Conservation (phyloP, 305 asterid species). For the Andrographis paniculata region DNA sequence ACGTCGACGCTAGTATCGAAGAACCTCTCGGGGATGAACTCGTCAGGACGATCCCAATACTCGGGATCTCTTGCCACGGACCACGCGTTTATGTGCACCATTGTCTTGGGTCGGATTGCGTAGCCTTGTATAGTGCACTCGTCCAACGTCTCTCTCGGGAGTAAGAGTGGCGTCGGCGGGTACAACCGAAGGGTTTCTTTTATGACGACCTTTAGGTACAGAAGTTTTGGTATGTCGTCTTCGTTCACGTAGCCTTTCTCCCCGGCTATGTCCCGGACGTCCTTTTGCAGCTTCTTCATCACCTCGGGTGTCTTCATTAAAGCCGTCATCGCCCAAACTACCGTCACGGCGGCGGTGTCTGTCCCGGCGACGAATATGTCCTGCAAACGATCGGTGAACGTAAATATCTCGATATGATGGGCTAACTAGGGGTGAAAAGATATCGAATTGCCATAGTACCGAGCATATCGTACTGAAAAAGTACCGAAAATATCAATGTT, state of each 20-base stretch:
- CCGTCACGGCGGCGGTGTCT: slow-evolving; percentile 26
- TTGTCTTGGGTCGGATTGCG: slow-evolving; percentile 22
- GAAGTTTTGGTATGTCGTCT: slow-evolving; percentile 25
- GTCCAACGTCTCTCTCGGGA: slow-evolving; percentile 22
- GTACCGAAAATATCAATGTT: too few relatives aligned
- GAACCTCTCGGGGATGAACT: slow-evolving; percentile 37
- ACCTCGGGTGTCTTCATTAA: slow-evolving; percentile 20
- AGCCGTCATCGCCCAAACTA: slow-evolving; percentile 37
- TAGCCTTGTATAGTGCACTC: slow-evolving; percentile 19
- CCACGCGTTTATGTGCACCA: slow-evolving; percentile 28
- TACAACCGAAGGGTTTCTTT: slow-evolving; percentile 30
- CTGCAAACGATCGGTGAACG: too few relatives aligned
- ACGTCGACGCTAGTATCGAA: slow-evolving; percentile 22
- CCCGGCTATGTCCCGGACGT: slow-evolving; percentile 19
- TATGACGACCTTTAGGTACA: slow-evolving; percentile 25
- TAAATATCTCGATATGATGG: too few relatives aligned
- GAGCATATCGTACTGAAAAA: too few relatives aligned
- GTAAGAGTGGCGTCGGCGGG: slow-evolving; percentile 36
- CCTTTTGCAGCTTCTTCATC: slow-evolving; percentile 25
- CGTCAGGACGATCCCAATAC: slow-evolving; percentile 24
- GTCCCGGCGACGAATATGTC: slow-evolving; percentile 33
- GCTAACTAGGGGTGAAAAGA: too few relatives aligned
- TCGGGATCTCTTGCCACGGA: slow-evolving; percentile 34
- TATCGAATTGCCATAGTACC: too few relatives aligned
- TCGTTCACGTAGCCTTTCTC: slow-evolving; percentile 21